Evolutionary conservation across 164 flowering plant species (phyloP).

Genomic region (Aristolochia californica): DNA sequence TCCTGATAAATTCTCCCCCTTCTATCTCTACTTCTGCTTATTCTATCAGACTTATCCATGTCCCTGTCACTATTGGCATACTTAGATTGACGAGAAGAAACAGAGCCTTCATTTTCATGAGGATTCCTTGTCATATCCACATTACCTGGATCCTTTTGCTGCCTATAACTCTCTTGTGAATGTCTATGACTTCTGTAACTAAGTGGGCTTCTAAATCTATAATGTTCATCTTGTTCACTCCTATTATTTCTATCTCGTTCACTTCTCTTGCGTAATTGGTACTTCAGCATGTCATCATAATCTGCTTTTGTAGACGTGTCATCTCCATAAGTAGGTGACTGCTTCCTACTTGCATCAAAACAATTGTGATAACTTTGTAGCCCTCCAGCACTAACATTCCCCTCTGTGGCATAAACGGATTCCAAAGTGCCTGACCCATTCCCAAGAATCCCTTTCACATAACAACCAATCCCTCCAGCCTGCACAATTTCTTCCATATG

Average conservation of each 20-base stretch:
- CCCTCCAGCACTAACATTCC: conserved; percentile 10
- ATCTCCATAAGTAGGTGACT: conserved; percentile 10
- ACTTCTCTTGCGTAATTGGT: conserved; percentile 10
- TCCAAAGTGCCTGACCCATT: conserved; percentile 10
- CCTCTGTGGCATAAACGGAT: conserved; percentile 10
- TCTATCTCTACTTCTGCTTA: conserved; percentile 20
- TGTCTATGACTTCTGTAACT: conserved; percentile 15
- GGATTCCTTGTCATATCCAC: conserved; percentile 11
- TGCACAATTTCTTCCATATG: conserved; percentile 78
- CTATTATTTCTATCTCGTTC: not conserved
- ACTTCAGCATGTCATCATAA: conserved; percentile 6
- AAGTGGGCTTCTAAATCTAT: conserved; percentile 30
- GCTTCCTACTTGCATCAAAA: conserved; percentile 13
- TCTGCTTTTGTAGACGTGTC: conserved; percentile 4
- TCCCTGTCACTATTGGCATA: conserved; percentile 10
- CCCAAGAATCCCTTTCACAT: conserved; percentile 33
- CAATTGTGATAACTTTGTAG: conserved; percentile 7
- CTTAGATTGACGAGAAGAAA: conserved; percentile 23
- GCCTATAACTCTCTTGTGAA: not conserved
- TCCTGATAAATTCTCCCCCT: conserved; percentile 11
- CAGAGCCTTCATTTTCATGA: conserved; percentile 15
- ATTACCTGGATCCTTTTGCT: conserved; percentile 21
- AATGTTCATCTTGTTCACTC: conserved; percentile 14
- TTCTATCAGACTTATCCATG: conserved; percentile 13
- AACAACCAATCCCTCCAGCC: conserved; percentile 67